Evolutionary conservation across 208 protist genomes (phyloP), one percentile per base, ranked within the genome.

Genomic region (Leptomonas seymouri): DNA sequence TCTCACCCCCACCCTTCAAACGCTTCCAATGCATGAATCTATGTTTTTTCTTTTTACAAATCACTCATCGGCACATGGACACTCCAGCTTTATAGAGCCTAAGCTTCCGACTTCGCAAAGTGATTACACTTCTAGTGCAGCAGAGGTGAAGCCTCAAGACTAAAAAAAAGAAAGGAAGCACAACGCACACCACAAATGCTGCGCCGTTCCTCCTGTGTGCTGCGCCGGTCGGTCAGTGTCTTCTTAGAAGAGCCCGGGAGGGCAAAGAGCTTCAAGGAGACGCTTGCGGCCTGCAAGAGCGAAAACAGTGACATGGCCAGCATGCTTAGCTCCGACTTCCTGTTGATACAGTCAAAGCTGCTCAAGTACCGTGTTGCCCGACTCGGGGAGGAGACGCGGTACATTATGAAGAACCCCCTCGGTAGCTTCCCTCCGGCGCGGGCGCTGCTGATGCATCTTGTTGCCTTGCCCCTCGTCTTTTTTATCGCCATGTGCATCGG

Each of bases 311-410:
- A 94, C 64, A 87, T 90, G 84, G 85, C 89, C 11, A 88, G 79
- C 41, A 67, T 74, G 66, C 82, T 90, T 44, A 87, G 68, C 45
- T 85, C 78, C 44, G 84, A 91, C 25, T 94, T 94, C 67, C 62
- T 87, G 62, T 61, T 81, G 18, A 55, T 94, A 8, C 89, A 94
- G 70, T 74, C 72, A 9, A 84, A 84, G 76, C 74, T 94, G 18
- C 44, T 94, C 39, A 80, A 80, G 54, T 94, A 94, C 72, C 89
- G 89, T 69, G 75, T 94, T 49, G 84, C 81, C 27, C 85, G 89
- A 2, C 82, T 94, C 21, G 67, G 62, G n/a, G 83, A 88, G 25
- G 85, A 94, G 71, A 61, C 78, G 57, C 65, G 30, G 39, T 85
- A 84, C 67, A 72, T 90, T 14, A n/a, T 66, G 49, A 60, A 76